A percentile compares a stretch with the other conserved stretches of the same genome.
phyloP scores from a whole-genome alignment of 2,329 filamentous ascomycete genomes.

The Tolypocladium pustulatum region DNA sequence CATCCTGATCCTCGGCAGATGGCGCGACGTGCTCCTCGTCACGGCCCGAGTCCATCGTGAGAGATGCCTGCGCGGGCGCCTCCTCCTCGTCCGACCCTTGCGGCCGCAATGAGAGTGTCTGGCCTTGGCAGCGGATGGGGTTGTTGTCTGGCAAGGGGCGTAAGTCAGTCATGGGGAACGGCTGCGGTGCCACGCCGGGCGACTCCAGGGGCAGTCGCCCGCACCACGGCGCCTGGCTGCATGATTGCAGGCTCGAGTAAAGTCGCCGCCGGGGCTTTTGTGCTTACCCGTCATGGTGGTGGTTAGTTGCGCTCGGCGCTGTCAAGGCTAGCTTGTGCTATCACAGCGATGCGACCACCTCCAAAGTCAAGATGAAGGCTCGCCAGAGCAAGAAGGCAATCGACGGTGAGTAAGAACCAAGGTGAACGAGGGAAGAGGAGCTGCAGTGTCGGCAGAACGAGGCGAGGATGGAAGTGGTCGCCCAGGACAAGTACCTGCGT shows the following conservation, averaged over 20 bases:
- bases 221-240: background rate
- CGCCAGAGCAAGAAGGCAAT: background rate
- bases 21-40: slow-evolving; percentile 10
- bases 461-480: background rate
- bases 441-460: background rate
- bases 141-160: background rate
- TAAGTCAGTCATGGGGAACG: background rate
- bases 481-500: background rate
- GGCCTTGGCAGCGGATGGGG: background rate
- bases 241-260: background rate
- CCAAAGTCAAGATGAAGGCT: background rate
- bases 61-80: slow-evolving; percentile 12
- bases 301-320: background rate
- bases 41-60: slow-evolving; percentile 11
- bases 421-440: background rate
- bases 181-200: background rate
- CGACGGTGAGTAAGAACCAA: background rate
- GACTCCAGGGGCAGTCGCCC: background rate
- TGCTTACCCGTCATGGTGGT: slow-evolving; percentile 1
- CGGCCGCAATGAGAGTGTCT: slow-evolving; percentile 10
- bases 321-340: background rate
- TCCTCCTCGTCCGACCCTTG: slow-evolving; percentile 21
- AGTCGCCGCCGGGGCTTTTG: background rate
- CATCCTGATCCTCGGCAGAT: slow-evolving; percentile 14
- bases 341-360: background rate